These are phyloP conservation scores for Eucalyptus regnans DNA, from an alignment of 345 rosid species.

Conservation along the genomic window DNA sequence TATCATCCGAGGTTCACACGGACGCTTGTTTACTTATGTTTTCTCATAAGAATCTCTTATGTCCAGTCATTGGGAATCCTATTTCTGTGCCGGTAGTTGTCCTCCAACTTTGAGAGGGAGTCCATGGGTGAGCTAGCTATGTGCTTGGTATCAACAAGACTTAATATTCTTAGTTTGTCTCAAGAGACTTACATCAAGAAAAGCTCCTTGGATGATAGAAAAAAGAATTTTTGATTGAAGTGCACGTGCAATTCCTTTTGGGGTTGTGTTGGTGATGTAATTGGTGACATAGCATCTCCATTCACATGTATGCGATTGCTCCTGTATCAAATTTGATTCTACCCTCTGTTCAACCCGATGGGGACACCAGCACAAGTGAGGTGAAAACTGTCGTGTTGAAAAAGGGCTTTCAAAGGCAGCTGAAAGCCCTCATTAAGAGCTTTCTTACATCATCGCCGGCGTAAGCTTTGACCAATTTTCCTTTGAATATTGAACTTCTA, in stretches of 20 bases:
- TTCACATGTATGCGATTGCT: neutral
- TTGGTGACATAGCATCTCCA: neutral
- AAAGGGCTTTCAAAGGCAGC: neutral
- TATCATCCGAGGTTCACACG: neutral
- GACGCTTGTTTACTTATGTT: neutral
- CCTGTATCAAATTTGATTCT: neutral
- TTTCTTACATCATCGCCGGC: neutral
- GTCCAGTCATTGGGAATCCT: neutral
- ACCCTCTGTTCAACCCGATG: neutral
- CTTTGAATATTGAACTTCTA: slow-evolving; percentile 2
- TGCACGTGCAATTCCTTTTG: neutral
- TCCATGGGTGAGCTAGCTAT: neutral
- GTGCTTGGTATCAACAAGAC: neutral
- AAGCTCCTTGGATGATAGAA: neutral
- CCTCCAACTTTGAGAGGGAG: neutral
- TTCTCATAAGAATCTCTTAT: neutral
- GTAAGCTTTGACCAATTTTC: slow-evolving; percentile 3
- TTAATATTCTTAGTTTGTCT: neutral
- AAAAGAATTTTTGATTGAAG: neutral
- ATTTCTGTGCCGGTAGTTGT: neutral
- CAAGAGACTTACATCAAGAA: neutral
- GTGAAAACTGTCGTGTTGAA: neutral
- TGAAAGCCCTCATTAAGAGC: neutral
- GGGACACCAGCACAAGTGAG: neutral
- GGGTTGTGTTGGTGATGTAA: neutral